Evolutionary conservation across 108 stramenopile genomes (phyloP).

Genomic region (Asterionellopsis glacialis): DNA sequence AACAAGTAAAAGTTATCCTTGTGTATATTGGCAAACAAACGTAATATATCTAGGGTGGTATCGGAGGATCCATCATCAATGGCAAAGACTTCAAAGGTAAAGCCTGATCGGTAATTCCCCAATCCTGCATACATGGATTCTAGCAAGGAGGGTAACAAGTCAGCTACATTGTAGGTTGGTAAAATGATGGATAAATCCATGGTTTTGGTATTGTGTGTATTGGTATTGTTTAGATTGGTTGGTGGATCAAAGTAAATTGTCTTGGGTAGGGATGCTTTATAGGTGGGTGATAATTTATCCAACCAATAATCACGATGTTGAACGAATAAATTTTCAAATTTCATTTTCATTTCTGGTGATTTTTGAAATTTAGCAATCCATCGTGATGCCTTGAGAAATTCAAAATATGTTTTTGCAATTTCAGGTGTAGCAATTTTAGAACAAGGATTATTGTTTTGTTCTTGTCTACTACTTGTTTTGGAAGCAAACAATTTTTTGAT

Average conservation of each 20-base stretch:
- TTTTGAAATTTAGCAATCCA: too few relatives aligned
- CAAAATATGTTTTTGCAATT: too few relatives aligned
- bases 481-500: too few relatives aligned
- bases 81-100: conserved; percentile 5
- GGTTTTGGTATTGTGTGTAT: background rate
- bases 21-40: conserved; percentile 2
- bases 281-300: background rate
- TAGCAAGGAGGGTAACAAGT: background rate
- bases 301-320: too few relatives aligned
- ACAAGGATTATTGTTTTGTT: too few relatives aligned
- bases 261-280: background rate
- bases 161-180: background rate
- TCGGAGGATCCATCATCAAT: conserved; percentile 8
- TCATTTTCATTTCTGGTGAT: too few relatives aligned
- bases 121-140: conserved; percentile 2
- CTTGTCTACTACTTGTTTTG: too few relatives aligned
- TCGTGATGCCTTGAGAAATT: too few relatives aligned
- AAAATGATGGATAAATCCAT: conserved; percentile 5
- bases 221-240: background rate
- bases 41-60: background rate
- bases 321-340: too few relatives aligned
- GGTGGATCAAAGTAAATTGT: background rate
- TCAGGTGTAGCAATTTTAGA: too few relatives aligned
- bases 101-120: background rate
- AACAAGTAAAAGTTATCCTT: conserved; percentile 8